A percentile compares a stretch with the other conserved stretches of the same genome.
Evolutionary conservation across 352 stramenopile genomes (phyloP).

Genomic region (Globisporangium splendens): DNA sequence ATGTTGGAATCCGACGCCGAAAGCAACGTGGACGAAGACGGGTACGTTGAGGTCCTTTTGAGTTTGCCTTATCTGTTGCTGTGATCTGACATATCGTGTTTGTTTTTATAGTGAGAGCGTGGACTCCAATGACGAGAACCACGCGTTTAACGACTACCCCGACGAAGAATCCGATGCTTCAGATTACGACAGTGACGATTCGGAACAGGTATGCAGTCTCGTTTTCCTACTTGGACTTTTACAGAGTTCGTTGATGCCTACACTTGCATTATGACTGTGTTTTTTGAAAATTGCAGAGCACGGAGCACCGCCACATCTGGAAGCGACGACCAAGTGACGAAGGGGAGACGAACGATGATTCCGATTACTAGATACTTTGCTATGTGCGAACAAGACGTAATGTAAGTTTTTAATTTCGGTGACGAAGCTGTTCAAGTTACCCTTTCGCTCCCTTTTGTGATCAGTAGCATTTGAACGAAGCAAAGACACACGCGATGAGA

Average conservation of each 20-base stretch:
- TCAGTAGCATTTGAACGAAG: too few relatives aligned
- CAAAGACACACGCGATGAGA: too few relatives aligned
- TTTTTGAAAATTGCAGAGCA: constrained; percentile 5
- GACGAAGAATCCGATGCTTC: constrained; percentile 63
- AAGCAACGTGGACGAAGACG: constrained; percentile 64
- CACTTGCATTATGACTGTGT: neutral
- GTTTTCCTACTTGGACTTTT: too few relatives aligned
- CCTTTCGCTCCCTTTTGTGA: too few relatives aligned
- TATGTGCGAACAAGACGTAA: neutral
- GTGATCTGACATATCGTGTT: constrained; percentile 1
- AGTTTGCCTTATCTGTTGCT: constrained; percentile 17
- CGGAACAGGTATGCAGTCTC: constrained; percentile 22
- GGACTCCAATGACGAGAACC: constrained; percentile 83
- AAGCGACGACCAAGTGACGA: constrained; percentile 14
- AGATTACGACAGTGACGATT: constrained; percentile 34
- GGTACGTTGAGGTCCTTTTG: constrained; percentile 39
- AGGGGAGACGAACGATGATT: constrained; percentile 12
- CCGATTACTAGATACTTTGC: constrained; percentile 7
- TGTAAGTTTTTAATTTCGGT: too few relatives aligned
- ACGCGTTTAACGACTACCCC: constrained; percentile 77
- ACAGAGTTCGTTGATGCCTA: too few relatives aligned
- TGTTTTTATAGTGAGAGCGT: constrained; percentile 51
- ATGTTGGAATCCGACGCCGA: constrained; percentile 77
- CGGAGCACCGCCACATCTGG: constrained; percentile 13
- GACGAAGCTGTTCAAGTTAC: too few relatives aligned